Evolutionary conservation across 2,329 filamentous ascomycete genomes (phyloP).

Genomic region (Metarhizium brunneum): DNA sequence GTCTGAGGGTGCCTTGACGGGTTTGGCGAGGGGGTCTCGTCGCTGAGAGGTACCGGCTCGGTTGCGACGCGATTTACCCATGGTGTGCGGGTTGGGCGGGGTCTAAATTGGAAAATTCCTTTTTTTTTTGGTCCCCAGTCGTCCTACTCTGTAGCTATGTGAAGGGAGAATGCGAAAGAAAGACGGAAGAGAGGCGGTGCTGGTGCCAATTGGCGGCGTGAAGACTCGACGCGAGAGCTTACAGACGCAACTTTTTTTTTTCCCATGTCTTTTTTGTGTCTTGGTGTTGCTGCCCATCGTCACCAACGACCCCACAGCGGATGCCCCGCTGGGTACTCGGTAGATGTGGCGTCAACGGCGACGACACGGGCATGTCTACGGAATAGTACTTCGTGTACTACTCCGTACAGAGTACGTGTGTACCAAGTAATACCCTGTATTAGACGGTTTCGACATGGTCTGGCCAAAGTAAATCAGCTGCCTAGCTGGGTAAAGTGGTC

Average conservation of each 20-base stretch:
- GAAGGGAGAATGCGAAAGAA: not conserved
- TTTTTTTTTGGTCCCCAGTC: not conserved
- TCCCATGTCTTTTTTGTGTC: not conserved
- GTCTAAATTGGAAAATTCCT: too few relatives aligned
- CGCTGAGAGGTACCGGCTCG: slow-evolving; percentile 38
- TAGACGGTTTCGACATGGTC: too few relatives aligned
- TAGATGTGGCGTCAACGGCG: too few relatives aligned
- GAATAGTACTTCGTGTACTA: too few relatives aligned
- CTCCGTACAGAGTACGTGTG: too few relatives aligned
- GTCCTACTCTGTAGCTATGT: not conserved
- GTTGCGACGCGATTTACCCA: slow-evolving; percentile 53
- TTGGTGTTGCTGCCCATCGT: too few relatives aligned
- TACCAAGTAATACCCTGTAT: too few relatives aligned
- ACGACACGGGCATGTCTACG: too few relatives aligned
- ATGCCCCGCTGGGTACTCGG: too few relatives aligned
- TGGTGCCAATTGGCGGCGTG: not conserved
- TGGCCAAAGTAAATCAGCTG: too few relatives aligned
- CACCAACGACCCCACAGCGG: too few relatives aligned
- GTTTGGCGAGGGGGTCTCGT: slow-evolving; percentile 46
- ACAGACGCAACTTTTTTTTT: not conserved
- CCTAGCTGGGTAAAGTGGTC: too few relatives aligned
- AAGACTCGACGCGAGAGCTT: not conserved
- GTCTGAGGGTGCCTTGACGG: slow-evolving; percentile 51
- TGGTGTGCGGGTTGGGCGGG: slow-evolving; percentile 15
- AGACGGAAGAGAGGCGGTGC: not conserved